Conservation (phyloP, 306 rosid species). For the Cyclanthera cordifolia region DNA sequence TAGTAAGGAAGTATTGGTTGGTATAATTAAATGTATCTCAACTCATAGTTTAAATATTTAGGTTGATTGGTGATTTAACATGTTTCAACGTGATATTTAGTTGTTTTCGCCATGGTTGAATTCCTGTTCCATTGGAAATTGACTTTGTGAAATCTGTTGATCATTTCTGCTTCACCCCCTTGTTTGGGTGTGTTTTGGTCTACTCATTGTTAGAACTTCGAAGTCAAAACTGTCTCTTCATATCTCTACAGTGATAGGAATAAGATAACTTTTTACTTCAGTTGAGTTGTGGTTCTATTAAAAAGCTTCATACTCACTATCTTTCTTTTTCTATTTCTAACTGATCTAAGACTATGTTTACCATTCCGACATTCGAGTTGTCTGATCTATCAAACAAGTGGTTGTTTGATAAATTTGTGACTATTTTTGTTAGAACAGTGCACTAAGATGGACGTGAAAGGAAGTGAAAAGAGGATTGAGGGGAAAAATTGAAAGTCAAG, state of each 20-base stretch:
- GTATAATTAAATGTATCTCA: too few relatives aligned
- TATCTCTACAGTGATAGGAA: not conserved
- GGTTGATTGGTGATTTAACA: too few relatives aligned
- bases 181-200: not conserved
- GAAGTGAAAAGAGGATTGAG: not conserved
- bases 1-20: too few relatives aligned
- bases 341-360: not conserved
- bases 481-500: not conserved
- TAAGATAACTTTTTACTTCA: not conserved
- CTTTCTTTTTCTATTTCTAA: not conserved
- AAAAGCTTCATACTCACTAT: not conserved
- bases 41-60: too few relatives aligned
- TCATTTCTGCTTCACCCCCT: not conserved
- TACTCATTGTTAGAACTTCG: not conserved
- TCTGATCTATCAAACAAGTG: not conserved
- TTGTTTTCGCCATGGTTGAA: not conserved
- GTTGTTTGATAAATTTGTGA: not conserved
- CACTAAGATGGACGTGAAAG: not conserved
- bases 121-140: constrained; percentile 1
- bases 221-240: not conserved
- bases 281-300: not conserved
- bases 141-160: constrained; percentile 1
- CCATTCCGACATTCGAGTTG: not conserved
- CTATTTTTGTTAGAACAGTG: not conserved
- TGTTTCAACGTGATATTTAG: too few relatives aligned